Evolutionary conservation across 2,329 filamentous ascomycete species (phyloP), one percentile per base, ranked within the genome.

Genomic region (Colletotrichum sp.): DNA sequence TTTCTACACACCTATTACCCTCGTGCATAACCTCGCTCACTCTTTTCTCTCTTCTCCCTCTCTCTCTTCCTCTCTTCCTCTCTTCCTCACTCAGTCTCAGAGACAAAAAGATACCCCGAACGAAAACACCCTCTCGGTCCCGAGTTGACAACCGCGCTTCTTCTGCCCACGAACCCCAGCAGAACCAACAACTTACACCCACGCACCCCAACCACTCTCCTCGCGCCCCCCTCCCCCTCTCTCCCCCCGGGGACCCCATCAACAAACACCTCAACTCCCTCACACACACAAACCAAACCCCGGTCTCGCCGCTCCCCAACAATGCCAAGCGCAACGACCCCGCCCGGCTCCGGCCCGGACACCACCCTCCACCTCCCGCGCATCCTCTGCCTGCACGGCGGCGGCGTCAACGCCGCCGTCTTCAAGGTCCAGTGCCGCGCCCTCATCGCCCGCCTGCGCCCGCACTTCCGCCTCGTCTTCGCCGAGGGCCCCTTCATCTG

Each of bases 321-420:
- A 49, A 76, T 76, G 73, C 73, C 73, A 24, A 69, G 73, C 64
- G 73, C 73, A 21, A 76, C 70, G 15, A 34, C 59, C 18, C 59
- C 59, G n/a, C 18, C 64, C 16, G 63, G 63, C 24, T 30, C 64
- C 64, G 73, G 44, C 18, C 30, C 64, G 32, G 76, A 78, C 67
- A 65, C 73, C 6, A 75, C 76, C 28, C 77, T 76, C 18, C 69
- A 78, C 75, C 86, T 89, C 32, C 94, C 94, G 5, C 92, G 94
- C 75, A 92, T 96, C 79, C 92, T 96, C 79, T 96, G 94, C 84
- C 91, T 96, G n/a, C 94, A 96, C 83, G 94, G 94, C 82, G 94
- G 94, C 80, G 94, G 94, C 77, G 92, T 93, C 78, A 95, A 94
- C 80, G 92, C 89, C n/a, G 82, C 88, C 55, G 91, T 95, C 82